phyloP scores from a whole-genome alignment of 495 filamentous ascomycete genomes.

The Talaromyces trachyspermus region DNA sequence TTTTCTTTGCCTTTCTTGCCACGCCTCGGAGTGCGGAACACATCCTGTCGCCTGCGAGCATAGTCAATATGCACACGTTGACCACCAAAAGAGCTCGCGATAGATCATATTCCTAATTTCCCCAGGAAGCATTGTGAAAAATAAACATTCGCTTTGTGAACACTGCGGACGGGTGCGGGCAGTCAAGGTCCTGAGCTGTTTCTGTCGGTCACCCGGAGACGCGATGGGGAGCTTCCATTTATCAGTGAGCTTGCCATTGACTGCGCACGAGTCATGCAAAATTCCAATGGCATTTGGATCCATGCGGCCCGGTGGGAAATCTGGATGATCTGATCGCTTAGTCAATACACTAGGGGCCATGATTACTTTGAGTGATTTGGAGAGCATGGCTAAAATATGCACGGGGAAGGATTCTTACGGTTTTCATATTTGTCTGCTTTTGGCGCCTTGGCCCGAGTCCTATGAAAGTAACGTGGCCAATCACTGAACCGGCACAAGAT shows the following conservation, averaged over 20 bases:
- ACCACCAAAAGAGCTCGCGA: slow-evolving; percentile 14
- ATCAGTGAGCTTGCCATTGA: slow-evolving; percentile 14
- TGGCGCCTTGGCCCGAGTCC: no score
- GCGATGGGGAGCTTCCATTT: slow-evolving; percentile 15
- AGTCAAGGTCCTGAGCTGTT: neutral
- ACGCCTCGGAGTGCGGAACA: slow-evolving; percentile 9
- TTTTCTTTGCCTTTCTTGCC: neutral
- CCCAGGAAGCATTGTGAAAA: slow-evolving; percentile 10
- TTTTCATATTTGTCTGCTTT: no score
- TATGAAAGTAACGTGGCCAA: no score
- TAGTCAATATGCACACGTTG: slow-evolving; percentile 13
- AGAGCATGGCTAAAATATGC: no score
- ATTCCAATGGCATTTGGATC: slow-evolving; percentile 11
- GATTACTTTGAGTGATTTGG: no score
- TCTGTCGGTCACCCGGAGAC: slow-evolving; percentile 6
- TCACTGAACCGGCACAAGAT: no score
- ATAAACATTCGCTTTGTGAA: slow-evolving; percentile 5
- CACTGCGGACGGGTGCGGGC: neutral
- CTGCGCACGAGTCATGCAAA: slow-evolving; percentile 11
- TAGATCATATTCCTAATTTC: slow-evolving; percentile 13
- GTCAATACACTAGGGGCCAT: slow-evolving; percentile 9
- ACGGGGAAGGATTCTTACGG: no score
- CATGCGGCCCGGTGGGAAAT: neutral
- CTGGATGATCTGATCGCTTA: neutral
- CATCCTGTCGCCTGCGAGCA: slow-evolving; percentile 6